Base-by-base conservation (phyloP, 805 yeast species). In the Starmerella kuoi region DNA sequence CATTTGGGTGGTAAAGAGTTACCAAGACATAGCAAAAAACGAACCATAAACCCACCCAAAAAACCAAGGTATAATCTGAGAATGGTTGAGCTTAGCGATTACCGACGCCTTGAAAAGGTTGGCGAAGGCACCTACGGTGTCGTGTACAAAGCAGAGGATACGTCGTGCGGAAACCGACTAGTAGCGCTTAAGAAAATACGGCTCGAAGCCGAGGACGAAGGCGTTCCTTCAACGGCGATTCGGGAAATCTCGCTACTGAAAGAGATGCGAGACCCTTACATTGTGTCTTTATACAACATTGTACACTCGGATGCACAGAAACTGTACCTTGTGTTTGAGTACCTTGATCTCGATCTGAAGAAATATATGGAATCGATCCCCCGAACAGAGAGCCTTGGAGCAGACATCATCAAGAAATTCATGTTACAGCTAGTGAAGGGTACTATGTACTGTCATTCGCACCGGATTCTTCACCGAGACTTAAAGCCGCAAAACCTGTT, bases 91-190 rank as follows among this genome's bases (percentile, higher is more conserved):
- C 68, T 91, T 48, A 76, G 86, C 28, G 94, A 88, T 62, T 88
- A 80, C 63, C 94, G 86, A 60, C 81, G 93, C 56, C 76, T 88
- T 50, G 98, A 91, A 61, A 91, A 91, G 63, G 84, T 91, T 39
- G 98, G 98, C 35, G 98, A 91, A 66, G 85, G 94, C 48, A 88
- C 98, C 2, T 88, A 91, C 60, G 98, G 98, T 40, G 96, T 93
- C 25, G 98, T 91, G 9, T 91, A 91, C 65, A 91, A 88, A 61
- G 98, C 98, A 1, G 68, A 86, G 39, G 96, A 88, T 59, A 76
- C 77, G 36, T 78, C 76, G 51, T 86, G 88, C 59, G 82, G 86
- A 52, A 88, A 88, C 64, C 73, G 95, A n/a, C 75, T 86, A 35
- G 98, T 91, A 28, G 98, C 98, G 0, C 67, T 91, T 53, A 91